phyloP scores from a whole-genome alignment of 345 rosid genomes.

The Schrenkiella parvula region DNA sequence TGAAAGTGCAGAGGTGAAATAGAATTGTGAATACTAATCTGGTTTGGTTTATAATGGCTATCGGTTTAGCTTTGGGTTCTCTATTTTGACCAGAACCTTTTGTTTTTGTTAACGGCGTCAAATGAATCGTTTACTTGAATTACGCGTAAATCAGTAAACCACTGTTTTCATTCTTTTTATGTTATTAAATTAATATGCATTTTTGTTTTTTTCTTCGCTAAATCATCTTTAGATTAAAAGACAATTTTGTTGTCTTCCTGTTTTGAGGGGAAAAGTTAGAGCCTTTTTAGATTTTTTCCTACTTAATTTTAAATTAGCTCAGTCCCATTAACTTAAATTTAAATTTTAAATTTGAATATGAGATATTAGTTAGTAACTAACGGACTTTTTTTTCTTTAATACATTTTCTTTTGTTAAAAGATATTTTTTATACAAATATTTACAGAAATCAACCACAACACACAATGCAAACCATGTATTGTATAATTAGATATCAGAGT shows the following conservation, averaged over 20 bases:
- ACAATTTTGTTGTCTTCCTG: constrained; percentile 30
- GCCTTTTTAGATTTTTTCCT: constrained; percentile 11
- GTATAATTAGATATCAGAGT: not conserved
- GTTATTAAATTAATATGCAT: constrained; percentile 14
- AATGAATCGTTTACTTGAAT: not conserved
- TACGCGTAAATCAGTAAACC: constrained; percentile 10
- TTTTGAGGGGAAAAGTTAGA: constrained; percentile 27
- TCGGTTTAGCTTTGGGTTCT: constrained; percentile 14
- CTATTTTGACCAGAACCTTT: not conserved
- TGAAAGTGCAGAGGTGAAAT: not conserved
- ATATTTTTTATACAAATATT: no score
- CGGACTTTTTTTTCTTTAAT: not conserved
- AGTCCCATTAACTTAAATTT: constrained; percentile 8
- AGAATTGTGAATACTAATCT: not conserved
- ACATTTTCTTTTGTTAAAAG: no score
- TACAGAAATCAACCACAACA: no score
- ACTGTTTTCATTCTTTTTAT: not conserved
- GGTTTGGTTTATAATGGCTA: not conserved
- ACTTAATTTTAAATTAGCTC: not conserved
- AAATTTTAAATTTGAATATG: constrained; percentile 11
- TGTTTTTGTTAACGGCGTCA: constrained; percentile 9
- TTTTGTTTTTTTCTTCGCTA: not conserved
- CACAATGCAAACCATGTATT: not conserved
- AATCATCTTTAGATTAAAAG: constrained; percentile 4
- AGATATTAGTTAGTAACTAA: not conserved